Base-by-base conservation (phyloP, 202 grass and related monocot genomes). In the Schoenoplectus tabernaemontani region DNA sequence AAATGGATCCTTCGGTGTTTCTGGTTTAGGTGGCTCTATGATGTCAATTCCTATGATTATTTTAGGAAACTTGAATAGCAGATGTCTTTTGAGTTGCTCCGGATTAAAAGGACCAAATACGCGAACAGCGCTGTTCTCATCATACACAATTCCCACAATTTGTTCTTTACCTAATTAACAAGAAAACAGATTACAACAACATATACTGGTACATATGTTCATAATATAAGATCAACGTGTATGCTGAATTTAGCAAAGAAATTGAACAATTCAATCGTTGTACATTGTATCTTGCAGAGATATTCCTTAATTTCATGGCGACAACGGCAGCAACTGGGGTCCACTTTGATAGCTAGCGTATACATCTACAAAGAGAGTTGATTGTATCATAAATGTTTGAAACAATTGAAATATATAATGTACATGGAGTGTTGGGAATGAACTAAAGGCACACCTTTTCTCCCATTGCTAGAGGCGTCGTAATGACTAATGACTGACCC, bases 271-370 rank as follows among this genome's bases (percentile, higher is more conserved):
- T 54, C 34, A 1, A 20, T 63, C 8, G 12, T 28, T 47, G 4
- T 80, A 80, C 77, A 1, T 23, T 80, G 77, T n/a, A 80, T 51
- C 16, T n/a, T 5, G 77, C 77, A 62, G 59, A 80, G 77, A 48
- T 47, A 36, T 12, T 51, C 17, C 39, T 63, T n/a, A 16, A 80
- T 62, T 33, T 2, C n/a, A 32, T 28, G 1, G 8, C 41, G 59
- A 10, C 77, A 80, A 3, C 57, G 77, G 41, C 77, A 63, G 44
- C 77, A 80, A 48, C 1, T 7, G 17, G 51, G 39, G 57, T 64
- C 77, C 37, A 63, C 41, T 16, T 33, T 61, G 17, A 80, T 65
- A 19, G 50, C 26, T 4, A 80, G 77, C 8, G 43, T 65, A 50
- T 32, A 36, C 17, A 64, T n/a, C 77, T 80, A 63, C 41, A 59